These are phyloP conservation scores for Pythium rhizo-oryzae DNA, from an alignment of 352 stramenopile genomes.

Conservation along the genomic window DNA sequence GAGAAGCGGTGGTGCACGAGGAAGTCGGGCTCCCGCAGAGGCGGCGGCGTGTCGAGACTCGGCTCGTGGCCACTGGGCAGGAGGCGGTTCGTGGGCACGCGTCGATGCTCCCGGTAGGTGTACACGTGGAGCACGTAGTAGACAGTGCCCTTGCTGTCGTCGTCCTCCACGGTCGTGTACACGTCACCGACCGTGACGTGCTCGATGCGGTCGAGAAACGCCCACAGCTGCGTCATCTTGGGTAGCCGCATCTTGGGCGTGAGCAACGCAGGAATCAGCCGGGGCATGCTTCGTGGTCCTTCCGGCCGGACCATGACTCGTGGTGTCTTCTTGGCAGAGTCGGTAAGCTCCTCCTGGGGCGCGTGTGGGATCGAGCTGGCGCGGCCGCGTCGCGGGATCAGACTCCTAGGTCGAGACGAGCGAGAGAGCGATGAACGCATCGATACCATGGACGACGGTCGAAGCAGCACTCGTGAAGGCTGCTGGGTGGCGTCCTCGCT, in stretches of 20 bases:
- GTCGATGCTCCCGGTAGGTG: constrained; percentile 38
- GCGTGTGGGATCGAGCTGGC: neutral
- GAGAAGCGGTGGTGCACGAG: constrained; percentile 71
- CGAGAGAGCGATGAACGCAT: neutral
- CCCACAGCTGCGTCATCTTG: constrained; percentile 49
- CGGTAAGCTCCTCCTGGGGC: neutral
- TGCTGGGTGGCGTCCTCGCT: neutral
- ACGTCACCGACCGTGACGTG: constrained; percentile 54
- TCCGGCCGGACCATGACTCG: neutral
- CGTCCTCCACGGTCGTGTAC: constrained; percentile 44
- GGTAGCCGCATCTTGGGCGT: constrained; percentile 49
- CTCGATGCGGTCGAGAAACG: constrained; percentile 66
- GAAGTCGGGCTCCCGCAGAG: constrained; percentile 43
- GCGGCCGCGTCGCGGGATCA: neutral
- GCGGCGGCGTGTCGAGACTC: constrained; percentile 4
- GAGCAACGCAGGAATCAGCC: constrained; percentile 44
- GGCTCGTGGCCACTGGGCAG: neutral
- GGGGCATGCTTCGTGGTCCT: constrained; percentile 20
- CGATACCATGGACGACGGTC: neutral
- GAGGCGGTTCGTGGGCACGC: constrained; percentile 33
- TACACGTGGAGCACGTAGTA: constrained; percentile 67
- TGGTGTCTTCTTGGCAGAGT: neutral
- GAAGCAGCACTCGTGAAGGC: neutral
- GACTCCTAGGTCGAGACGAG: neutral
- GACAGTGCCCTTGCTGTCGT: constrained; percentile 28